Evolutionary conservation across 2,329 filamentous ascomycete species (phyloP).

Genomic region (Sclerotinia sclerotiorum): DNA sequence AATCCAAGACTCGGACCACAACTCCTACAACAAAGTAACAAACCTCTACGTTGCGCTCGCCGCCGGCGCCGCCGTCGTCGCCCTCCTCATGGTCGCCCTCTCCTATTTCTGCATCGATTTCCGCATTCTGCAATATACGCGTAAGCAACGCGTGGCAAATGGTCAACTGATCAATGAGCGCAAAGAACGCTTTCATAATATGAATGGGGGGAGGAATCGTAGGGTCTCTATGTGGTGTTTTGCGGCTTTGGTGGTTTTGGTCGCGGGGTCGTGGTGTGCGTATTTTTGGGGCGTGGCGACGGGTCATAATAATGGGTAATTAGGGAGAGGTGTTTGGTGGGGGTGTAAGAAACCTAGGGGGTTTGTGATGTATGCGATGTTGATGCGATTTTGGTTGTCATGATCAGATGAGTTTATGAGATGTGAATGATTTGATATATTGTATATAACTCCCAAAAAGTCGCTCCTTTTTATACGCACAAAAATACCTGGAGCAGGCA

Average conservation of each 20-base stretch:
- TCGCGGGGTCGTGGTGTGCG: conserved; percentile 10
- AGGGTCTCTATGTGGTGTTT: conserved; percentile 3
- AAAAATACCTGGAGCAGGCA: too few species aligned
- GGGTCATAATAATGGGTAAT: conserved; percentile 5
- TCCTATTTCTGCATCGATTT: conserved; percentile 12
- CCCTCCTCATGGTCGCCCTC: conserved; percentile 3
- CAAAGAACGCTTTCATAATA: conserved; percentile 2
- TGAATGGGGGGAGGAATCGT: conserved; percentile 2
- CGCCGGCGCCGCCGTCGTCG: background rate
- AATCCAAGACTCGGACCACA: conserved; percentile 57
- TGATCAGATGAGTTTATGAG: too few species aligned
- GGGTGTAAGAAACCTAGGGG: too few species aligned
- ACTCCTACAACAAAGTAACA: conserved; percentile 56
- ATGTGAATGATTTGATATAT: too few species aligned
- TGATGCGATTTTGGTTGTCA: too few species aligned
- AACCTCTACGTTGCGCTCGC: conserved; percentile 51
- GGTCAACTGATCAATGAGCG: conserved; percentile 11
- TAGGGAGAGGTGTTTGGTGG: too few species aligned
- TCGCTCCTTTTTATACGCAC: too few species aligned
- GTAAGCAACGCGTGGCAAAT: conserved; percentile 15
- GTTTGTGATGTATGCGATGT: too few species aligned
- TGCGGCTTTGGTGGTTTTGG: background rate
- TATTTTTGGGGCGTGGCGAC: conserved; percentile 20
- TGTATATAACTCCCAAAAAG: too few species aligned
- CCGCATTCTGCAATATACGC: conserved; percentile 6